Evolutionary conservation across 164 flowering plant species (phyloP), one percentile per base, ranked within the genome.

Genomic region (Annona cherimola): DNA sequence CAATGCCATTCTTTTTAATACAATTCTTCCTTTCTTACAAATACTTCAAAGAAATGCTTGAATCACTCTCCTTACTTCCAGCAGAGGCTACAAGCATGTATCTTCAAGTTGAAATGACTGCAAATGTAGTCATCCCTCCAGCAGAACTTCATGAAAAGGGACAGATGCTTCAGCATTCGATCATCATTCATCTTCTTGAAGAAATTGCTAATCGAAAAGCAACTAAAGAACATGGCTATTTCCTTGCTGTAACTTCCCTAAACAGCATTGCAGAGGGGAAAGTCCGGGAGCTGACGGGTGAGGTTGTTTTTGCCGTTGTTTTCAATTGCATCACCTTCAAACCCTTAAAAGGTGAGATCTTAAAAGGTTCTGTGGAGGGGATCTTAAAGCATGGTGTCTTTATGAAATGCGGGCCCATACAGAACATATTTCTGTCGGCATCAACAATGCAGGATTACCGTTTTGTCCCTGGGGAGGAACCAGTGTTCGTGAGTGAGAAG

Each of bases 351-450:
- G 98, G 92, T 45, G 98, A 93, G 79, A 68, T 91, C 6, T 41
- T 90, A 55, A 80, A 82, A 42, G 98, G 91, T 4, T 79, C 74
- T 7, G 92, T 86, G 1, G 81, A 83, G 84, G 82, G 70, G 73
- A 78, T 92, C 1, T 61, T 87, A 75, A 92, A 88, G 79, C 92
- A 83, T 43, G 97, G 97, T 3, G 90, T 87, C 7, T 82, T 94
- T 77, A 42, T 91, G 75, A 84, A 77, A 63, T 86, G 89, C 70
- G 97, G 98, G 2, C 97, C 98, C 2, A 57, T 86, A 0, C 88
- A 88, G 35, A 85, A 82, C 19, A 65, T 86, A 0, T 90, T 81
- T 66, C 86, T 92, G 43, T 83, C 97, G 0, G 61, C 74, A 41
- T 70, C 60, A n/a, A 87, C 86, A 66, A 90, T 94, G 96, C 74